Evolutionary conservation across 768 basidiomycete species (phyloP), one percentile per base, ranked within the genome.

Genomic region (Crepidotus variabilis): DNA sequence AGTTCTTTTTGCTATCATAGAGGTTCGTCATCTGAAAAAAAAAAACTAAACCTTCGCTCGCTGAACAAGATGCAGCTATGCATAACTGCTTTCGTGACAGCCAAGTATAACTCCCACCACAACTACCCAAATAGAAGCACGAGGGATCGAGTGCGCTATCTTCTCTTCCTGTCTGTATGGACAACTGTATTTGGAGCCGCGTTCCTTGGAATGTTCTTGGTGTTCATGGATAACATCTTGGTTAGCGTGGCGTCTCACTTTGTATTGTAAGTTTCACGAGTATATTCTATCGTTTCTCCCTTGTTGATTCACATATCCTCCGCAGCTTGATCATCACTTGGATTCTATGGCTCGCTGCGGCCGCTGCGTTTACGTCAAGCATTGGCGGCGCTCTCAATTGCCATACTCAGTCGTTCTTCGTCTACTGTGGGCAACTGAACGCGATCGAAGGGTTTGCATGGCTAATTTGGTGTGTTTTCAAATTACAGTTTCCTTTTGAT

Each of bases 311-410:
- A 21, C 20, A 9, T 33, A 50, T 47, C 5, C 18, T 50, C 21
- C 10, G 14, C 59, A 90, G 89, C 71, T 69, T 91, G 50, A 56
- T 75, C 50, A 13, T 92, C 18, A 89, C 88, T 1, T 92, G 89
- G 88, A 75, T 92, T 35, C 76, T 90, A 57, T 93, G 90, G 90
- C 76, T 82, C 2, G 83, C 89, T 0, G 88, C 79, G 1, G 88
- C 88, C 1, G 85, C 88, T 1, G 78, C 86, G 1, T 78, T 92
- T 47, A 91, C 90, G 1, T 71, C 80, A 18, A 69, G 78, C 22
- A 74, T 90, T 28, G 84, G 85, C 11, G 90, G 90, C 13, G 82
- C 86, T 9, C 66, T 88, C 55, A 84, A 89, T 64, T 92, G 90
- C 83, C 65, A 57, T 14, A 78, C 73, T 14, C 72, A 82, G 61